Evolutionary conservation across 805 yeast genomes (phyloP).

Genomic region (Candida golubevii): DNA sequence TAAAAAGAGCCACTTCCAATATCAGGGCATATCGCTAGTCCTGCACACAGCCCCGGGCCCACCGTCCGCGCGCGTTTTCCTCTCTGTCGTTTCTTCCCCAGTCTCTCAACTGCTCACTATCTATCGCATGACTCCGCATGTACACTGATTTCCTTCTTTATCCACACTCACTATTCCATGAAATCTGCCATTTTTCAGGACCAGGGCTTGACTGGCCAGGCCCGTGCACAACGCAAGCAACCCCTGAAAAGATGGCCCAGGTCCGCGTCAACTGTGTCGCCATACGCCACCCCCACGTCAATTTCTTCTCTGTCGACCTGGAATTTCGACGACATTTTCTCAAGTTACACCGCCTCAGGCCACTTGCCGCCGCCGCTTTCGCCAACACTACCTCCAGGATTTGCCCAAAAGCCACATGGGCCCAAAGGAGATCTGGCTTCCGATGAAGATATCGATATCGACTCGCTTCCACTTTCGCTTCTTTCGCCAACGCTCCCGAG

Average conservation of each 20-base stretch:
- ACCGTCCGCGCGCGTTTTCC: background rate
- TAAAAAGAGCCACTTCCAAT: too few relatives aligned
- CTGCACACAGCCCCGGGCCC: too few relatives aligned
- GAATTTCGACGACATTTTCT: constrained; percentile 39
- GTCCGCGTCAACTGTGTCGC: constrained; percentile 6
- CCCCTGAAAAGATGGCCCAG: constrained; percentile 8
- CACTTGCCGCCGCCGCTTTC: constrained; percentile 36
- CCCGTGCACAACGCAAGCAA: constrained; percentile 10
- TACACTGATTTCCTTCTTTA: background rate
- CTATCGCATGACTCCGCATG: too few relatives aligned
- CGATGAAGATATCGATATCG: constrained; percentile 18
- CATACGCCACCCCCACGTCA: constrained; percentile 6
- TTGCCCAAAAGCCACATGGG: constrained; percentile 1
- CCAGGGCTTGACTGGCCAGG: constrained; percentile 6
- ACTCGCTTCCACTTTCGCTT: constrained; percentile 27
- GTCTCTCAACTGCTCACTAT: too few relatives aligned
- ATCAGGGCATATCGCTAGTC: too few relatives aligned
- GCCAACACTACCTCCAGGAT: constrained; percentile 33
- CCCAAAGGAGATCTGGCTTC: constrained; percentile 1
- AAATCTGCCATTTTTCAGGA: constrained; percentile 20
- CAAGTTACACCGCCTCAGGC: constrained; percentile 30
- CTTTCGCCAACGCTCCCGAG: constrained; percentile 33
- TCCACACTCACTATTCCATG: constrained; percentile 5
- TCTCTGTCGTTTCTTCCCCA: too few relatives aligned
- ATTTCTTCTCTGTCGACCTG: constrained; percentile 17